Conservation (phyloP, 495 filamentous ascomycete genomes). For the Parmelia sp. region DNA sequence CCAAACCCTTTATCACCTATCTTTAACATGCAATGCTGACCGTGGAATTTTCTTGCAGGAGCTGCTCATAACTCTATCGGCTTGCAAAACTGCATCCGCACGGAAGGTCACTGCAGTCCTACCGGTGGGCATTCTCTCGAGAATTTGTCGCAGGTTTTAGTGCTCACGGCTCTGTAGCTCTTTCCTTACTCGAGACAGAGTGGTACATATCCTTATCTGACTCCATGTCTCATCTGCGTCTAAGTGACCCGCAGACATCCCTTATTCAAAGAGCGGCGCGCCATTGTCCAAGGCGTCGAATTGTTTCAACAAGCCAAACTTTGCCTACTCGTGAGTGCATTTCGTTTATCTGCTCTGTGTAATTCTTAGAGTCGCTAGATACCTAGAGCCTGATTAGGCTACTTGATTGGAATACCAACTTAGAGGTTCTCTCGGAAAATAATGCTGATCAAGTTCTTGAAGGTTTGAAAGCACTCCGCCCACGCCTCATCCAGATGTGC, state of each 20-base stretch:
- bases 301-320: conserved; percentile 27
- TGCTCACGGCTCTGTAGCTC: conserved; percentile 35
- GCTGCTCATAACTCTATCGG: conserved; percentile 90
- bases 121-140: conserved; percentile 36
- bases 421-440: not conserved
- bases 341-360: not conserved
- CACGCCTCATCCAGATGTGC: conserved; percentile 58
- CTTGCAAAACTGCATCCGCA: conserved; percentile 94
- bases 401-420: not conserved
- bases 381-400: not conserved
- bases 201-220: conserved; percentile 29
- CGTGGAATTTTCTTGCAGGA: conserved; percentile 38
- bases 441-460: not conserved
- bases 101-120: conserved; percentile 84
- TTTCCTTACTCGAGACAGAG: conserved; percentile 96
- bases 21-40: not conserved
- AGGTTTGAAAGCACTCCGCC: conserved; percentile 81
- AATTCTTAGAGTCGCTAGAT: not conserved
- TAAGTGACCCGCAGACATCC: conserved; percentile 47
- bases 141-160: not conserved
- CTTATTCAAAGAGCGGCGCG: conserved; percentile 90
- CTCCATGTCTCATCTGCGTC: not conserved
- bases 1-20: not conserved
- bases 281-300: conserved; percentile 66
- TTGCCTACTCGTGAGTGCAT: conserved; percentile 51